These are phyloP conservation scores for Coniochaeta sp. DNA, from an alignment of 2,329 filamentous ascomycete species.

Conservation along the genomic window DNA sequence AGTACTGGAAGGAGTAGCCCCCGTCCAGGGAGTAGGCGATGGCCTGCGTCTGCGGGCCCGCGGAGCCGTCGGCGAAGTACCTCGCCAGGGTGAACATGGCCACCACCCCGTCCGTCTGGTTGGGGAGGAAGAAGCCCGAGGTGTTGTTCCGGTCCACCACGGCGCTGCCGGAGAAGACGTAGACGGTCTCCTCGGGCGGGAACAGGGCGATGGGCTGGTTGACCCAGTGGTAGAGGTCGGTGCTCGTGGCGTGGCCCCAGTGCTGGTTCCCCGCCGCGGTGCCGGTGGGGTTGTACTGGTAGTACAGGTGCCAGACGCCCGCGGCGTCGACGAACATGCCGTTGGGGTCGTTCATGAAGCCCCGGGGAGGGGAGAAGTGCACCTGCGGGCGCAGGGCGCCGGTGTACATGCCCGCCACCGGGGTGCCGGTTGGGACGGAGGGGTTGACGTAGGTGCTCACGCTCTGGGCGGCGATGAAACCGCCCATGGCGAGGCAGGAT, in stretches of 20 bases:
- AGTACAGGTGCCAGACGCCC: constrained; percentile 56
- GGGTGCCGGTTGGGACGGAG: constrained; percentile 18
- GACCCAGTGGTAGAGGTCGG: constrained; percentile 55
- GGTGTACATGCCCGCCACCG: constrained; percentile 10
- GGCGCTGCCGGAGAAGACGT: constrained; percentile 34
- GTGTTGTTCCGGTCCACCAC: constrained; percentile 58
- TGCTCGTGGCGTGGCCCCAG: constrained; percentile 59
- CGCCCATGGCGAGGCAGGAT: neutral
- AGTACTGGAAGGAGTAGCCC: constrained; percentile 54
- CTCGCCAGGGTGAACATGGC: constrained; percentile 41
- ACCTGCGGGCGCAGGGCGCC: constrained; percentile 37
- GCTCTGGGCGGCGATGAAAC: constrained; percentile 4
- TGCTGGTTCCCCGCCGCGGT: constrained; percentile 45
- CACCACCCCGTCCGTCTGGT: constrained; percentile 40
- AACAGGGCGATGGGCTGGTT: constrained; percentile 57
- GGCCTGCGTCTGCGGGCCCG: constrained; percentile 43
- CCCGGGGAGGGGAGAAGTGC: constrained; percentile 45
- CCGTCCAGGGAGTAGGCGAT: constrained; percentile 56
- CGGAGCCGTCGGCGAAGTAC: constrained; percentile 26
- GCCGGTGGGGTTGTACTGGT: constrained; percentile 36
- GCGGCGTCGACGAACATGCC: constrained; percentile 52
- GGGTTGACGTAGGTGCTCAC: constrained; percentile 18
- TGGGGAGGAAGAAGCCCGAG: constrained; percentile 57
- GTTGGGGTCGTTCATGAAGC: constrained; percentile 57
- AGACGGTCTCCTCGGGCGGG: constrained; percentile 32